These are phyloP conservation scores for Syzygium malaccense DNA, from an alignment of 441 rosid genomes.

Conservation along the genomic window DNA sequence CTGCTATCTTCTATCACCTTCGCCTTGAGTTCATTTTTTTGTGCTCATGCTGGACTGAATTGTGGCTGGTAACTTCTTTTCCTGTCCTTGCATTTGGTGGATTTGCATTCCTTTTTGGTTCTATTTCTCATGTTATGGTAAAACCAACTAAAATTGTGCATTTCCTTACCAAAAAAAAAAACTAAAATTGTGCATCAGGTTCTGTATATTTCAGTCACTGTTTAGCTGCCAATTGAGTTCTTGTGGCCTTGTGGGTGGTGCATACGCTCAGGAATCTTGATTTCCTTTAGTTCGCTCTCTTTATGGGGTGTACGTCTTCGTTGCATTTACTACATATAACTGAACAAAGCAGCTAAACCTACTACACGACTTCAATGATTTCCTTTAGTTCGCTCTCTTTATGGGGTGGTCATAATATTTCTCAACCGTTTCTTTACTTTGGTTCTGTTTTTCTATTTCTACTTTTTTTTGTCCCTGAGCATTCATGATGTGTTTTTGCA, in stretches of 20 bases:
- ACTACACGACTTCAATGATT: not conserved
- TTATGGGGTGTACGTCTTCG: not conserved
- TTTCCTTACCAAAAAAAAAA: not conserved
- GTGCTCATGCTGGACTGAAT: not conserved
- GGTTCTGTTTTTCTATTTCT: not conserved
- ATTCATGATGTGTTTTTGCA: not conserved
- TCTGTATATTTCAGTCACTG: not conserved
- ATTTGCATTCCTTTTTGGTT: not conserved
- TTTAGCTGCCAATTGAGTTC: not conserved
- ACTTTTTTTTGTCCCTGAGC: not conserved
- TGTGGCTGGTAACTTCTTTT: not conserved
- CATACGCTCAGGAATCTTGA: not conserved
- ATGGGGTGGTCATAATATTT: not conserved
- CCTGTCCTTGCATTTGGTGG: not conserved
- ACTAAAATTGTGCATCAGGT: not conserved
- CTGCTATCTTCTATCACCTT: not conserved
- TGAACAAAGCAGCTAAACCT: not conserved
- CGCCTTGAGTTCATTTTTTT: not conserved
- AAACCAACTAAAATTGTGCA: not conserved
- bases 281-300: not conserved
- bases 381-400: not conserved
- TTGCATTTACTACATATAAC: not conserved
- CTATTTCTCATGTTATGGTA: not conserved
- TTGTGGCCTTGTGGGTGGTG: not conserved
- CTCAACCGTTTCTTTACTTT: not conserved